A percentile compares a stretch with the other conserved stretches of the same genome.
phyloP scores from a whole-genome alignment of 495 filamentous ascomycete genomes.

The Pyrenula aspistea region DNA sequence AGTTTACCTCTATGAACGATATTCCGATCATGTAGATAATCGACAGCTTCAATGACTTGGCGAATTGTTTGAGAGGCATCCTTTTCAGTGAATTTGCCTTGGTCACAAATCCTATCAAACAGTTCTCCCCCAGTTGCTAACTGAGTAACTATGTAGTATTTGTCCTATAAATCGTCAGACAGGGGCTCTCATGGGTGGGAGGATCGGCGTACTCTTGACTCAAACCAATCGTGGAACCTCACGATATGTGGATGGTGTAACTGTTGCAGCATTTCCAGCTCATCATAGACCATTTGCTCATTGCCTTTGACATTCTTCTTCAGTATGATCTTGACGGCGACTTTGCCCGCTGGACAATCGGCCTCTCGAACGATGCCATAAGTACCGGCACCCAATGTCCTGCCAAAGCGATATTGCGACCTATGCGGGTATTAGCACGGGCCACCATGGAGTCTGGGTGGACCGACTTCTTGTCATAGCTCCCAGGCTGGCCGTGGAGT shows the following conservation, averaged over 20 bases:
- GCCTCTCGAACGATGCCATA: constrained; percentile 98
- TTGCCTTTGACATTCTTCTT: constrained; percentile 99
- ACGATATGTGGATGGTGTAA: constrained; percentile 95
- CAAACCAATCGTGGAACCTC: constrained; percentile 97
- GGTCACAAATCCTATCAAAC: constrained; percentile 96
- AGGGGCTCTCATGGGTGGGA: not conserved
- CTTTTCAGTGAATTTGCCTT: constrained; percentile 97
- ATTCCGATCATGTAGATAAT: constrained; percentile 90
- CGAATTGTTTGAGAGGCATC: constrained; percentile 94
- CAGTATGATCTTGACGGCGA: constrained; percentile 96
- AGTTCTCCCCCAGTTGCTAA: constrained; percentile 92
- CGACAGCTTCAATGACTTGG: constrained; percentile 86
- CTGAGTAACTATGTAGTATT: constrained; percentile 99
- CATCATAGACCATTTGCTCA: constrained; percentile 97
- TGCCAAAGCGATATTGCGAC: constrained; percentile 79
- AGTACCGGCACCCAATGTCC: constrained; percentile 89
- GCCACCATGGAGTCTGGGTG: not conserved
- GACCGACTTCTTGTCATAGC: constrained; percentile 91
- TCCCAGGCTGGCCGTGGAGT: constrained; percentile 93
- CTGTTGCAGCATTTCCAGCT: constrained; percentile 80
- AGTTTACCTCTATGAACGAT: constrained; percentile 85
- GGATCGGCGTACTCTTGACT: constrained; percentile 52
- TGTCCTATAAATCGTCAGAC: constrained; percentile 51
- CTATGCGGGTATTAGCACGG: constrained; percentile 26
- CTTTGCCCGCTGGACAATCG: constrained; percentile 66